Evolutionary conservation across 192 early-diverging fungal genomes (phyloP), one percentile per base, ranked within the genome.

Genomic region (Glomus cerebriforme): DNA sequence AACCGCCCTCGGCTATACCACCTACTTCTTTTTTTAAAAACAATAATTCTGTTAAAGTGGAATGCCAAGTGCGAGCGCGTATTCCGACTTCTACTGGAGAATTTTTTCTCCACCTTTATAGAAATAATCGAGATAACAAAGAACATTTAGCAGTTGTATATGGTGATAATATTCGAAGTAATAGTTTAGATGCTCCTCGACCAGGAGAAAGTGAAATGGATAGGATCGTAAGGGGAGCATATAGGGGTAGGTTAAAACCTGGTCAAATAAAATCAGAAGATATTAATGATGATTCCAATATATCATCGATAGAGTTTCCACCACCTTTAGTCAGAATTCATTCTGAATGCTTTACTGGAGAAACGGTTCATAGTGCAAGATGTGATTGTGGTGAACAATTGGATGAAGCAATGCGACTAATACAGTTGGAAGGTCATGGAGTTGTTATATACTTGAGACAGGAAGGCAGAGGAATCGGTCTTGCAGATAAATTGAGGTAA

Each of bases 331-430:
- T 92, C 13, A 91, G 97, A 27, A 96, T 99, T 60, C 97, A 99
- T 81, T 98, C 96, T 0, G 96, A 95, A 80, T 99, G 97, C 81
- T 98, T 97, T 77, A 99, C 97, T 0, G 96, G 97, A 62, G 97
- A 99, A 80, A 98, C 95, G 0, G 90, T 98, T 3, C 92, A 93
- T 27, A 95, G 93, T 12, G 90, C 90, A 71, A 89, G 97, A 12
- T 99, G 97, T 79, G 97, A 99, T 83, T 99, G 97, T 85, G 96
- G 93, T 17, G 95, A 96, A 78, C 97, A 98, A 81, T 86, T 99
- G 72, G 91, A 96, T 69, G 92, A 93, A 81, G 94, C 97, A 0
- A 97, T 97, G 95, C 85, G 91, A 59, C 82, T 92, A 73, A 98
- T 99, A 85, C 91, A 93, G 73, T 79, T 80, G 32, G 94, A 93